phyloP scores from a whole-genome alignment of 371 early-diverging fungal genomes.

The Mucor mucedo region DNA sequence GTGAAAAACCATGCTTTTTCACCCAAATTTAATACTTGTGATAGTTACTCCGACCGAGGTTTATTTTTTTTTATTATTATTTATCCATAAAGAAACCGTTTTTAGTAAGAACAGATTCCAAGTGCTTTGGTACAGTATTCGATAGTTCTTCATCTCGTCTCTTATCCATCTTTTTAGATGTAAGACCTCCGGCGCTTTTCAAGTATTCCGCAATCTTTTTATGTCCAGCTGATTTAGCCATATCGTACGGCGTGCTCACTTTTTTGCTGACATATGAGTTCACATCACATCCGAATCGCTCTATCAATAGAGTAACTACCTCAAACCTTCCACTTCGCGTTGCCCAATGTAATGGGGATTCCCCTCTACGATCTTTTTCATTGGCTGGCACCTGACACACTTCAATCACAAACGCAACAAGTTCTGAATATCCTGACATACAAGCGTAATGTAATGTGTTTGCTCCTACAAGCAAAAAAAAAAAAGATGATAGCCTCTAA shows the following conservation, averaged over 20 bases:
- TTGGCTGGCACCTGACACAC: slow-evolving; percentile 36
- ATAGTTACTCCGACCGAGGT: neutral
- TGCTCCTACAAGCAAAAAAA: slow-evolving; percentile 39
- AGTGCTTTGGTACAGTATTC: slow-evolving; percentile 34
- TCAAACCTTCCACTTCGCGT: slow-evolving; percentile 38
- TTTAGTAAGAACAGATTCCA: slow-evolving; percentile 35
- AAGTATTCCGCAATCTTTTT: slow-evolving; percentile 46
- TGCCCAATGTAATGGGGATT: slow-evolving; percentile 51
- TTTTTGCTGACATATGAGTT: slow-evolving; percentile 43
- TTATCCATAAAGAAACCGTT: slow-evolving; percentile 44
- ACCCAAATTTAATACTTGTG: slow-evolving; percentile 4
- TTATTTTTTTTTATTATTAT: slow-evolving; percentile 8
- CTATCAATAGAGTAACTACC: slow-evolving; percentile 39
- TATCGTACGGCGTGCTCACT: slow-evolving; percentile 42
- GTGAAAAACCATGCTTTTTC: slow-evolving; percentile 16
- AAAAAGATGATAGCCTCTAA: no score
- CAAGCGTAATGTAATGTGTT: slow-evolving; percentile 52
- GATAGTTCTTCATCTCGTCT: slow-evolving; percentile 37
- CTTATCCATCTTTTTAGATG: slow-evolving; percentile 51
- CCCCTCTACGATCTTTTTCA: slow-evolving; percentile 32
- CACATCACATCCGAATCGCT: slow-evolving; percentile 36
- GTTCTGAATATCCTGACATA: slow-evolving; percentile 43
- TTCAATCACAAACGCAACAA: slow-evolving; percentile 36
- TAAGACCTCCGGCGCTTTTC: slow-evolving; percentile 39
- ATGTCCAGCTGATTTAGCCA: slow-evolving; percentile 46